Conservation (phyloP, 2,329 filamentous ascomycete species). For the Fusarium sp. region DNA sequence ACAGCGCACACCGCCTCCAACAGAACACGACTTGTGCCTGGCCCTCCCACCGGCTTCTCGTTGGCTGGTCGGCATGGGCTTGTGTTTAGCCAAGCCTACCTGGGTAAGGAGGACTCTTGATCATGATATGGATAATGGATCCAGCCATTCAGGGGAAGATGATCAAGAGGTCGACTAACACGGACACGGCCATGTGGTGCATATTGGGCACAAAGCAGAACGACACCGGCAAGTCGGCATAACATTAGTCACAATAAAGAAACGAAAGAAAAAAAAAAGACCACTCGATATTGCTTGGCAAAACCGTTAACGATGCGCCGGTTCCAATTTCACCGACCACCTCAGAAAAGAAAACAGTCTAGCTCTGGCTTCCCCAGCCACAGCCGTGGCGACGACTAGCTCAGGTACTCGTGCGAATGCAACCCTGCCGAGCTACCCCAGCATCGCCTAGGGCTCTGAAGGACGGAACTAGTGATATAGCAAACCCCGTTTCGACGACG, state of each 20-base stretch:
- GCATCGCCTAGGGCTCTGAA: slow-evolving; percentile 30
- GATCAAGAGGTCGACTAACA: slow-evolving; percentile 12
- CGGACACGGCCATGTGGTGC: slow-evolving; percentile 27
- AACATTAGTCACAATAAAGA: background rate
- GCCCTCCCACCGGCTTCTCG: slow-evolving; percentile 6
- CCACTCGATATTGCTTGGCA: background rate
- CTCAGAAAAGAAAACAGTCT: slow-evolving; percentile 7
- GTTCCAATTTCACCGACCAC: slow-evolving; percentile 17
- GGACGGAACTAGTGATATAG: slow-evolving; percentile 10
- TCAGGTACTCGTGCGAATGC: slow-evolving; percentile 41
- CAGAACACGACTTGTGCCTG: background rate
- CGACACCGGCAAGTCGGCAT: background rate
- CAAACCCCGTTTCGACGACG: background rate
- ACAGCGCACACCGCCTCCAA: slow-evolving; percentile 35
- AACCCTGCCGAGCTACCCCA: slow-evolving; percentile 37
- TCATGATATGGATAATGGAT: slow-evolving; percentile 27
- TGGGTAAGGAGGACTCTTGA: background rate
- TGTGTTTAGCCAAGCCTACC: slow-evolving; percentile 14
- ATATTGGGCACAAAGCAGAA: slow-evolving; percentile 10
- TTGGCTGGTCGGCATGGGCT: slow-evolving; percentile 27
- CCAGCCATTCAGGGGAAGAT: slow-evolving; percentile 13
- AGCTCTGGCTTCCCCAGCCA: slow-evolving; percentile 11
- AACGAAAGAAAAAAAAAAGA: too few species aligned
- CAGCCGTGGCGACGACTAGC: slow-evolving; percentile 23
- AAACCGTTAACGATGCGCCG: slow-evolving; percentile 9